Percentiles rank a stretch among this genome's conserved stretches.
Evolutionary conservation across 768 basidiomycete species (phyloP).

Genomic region (Fistulinella prunicolor): DNA sequence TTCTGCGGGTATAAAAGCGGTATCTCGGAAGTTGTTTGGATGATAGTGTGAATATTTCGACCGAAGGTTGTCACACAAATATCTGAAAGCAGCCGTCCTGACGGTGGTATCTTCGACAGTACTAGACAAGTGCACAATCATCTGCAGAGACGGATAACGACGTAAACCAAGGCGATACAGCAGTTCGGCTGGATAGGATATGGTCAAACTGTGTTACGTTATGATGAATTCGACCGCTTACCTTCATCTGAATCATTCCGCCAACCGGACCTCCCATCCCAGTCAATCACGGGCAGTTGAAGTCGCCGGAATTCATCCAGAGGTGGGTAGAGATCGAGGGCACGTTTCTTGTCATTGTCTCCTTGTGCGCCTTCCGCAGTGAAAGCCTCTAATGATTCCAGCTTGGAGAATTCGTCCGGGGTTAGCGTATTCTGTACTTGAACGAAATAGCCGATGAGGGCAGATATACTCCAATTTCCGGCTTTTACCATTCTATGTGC

Average conservation of each 20-base stretch:
- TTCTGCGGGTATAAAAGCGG: conserved; percentile 79
- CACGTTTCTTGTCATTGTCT: conserved; percentile 42
- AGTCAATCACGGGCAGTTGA: conserved; percentile 80
- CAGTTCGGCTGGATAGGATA: conserved; percentile 90
- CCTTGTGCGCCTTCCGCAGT: conserved; percentile 45
- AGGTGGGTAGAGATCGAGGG: conserved; percentile 85
- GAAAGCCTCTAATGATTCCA: conserved; percentile 72
- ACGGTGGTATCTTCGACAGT: conserved; percentile 49
- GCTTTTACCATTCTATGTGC: conserved; percentile 75
- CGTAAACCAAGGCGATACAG: conserved; percentile 68
- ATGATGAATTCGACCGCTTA: too few species aligned
- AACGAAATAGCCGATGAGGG: conserved; percentile 85
- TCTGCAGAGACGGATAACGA: conserved; percentile 63
- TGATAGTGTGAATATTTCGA: conserved; percentile 60
- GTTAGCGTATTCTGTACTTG: conserved; percentile 67
- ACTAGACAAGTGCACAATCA: conserved; percentile 68
- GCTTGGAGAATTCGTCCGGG: conserved; percentile 51
- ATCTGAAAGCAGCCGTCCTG: conserved; percentile 66
- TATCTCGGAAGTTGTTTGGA: conserved; percentile 47
- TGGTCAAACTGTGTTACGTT: too few species aligned
- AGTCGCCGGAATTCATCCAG: conserved; percentile 65
- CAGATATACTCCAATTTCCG: conserved; percentile 84
- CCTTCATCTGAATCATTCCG: conserved; percentile 82
- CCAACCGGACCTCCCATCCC: conserved; percentile 82
- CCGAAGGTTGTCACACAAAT: conserved; percentile 72